These are phyloP conservation scores for Starmerella apis DNA, from an alignment of 805 yeast genomes.

Conservation along the genomic window DNA sequence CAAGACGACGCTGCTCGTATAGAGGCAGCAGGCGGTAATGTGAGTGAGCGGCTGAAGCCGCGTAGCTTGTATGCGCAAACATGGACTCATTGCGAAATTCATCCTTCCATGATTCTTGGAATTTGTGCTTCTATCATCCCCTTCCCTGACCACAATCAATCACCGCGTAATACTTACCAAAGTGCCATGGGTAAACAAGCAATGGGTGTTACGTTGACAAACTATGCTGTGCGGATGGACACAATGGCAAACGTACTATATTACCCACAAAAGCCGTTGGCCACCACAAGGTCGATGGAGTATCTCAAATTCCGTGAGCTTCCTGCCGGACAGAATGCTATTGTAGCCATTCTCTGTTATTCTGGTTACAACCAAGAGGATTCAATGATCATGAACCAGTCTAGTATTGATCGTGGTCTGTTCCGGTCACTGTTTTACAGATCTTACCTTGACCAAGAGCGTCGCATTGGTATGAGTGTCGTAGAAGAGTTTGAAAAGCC, in stretches of 20 bases:
- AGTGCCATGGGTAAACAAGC: constrained; percentile 99
- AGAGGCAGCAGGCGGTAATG: constrained; percentile 35
- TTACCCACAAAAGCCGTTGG: constrained; percentile 96
- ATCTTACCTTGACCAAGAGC: constrained; percentile 97
- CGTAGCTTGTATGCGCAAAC: constrained; percentile 55
- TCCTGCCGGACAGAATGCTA: constrained; percentile 98
- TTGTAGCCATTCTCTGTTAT: constrained; percentile 96
- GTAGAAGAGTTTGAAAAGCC: constrained; percentile 98
- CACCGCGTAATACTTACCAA: constrained; percentile 98
- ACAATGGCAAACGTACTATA: constrained; percentile 97
- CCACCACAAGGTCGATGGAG: constrained; percentile 97
- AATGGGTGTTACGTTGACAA: constrained; percentile 96
- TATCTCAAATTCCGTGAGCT: constrained; percentile 91
- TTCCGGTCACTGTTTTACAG: constrained; percentile 93
- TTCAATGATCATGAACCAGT: constrained; percentile 99
- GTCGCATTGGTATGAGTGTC: constrained; percentile 96
- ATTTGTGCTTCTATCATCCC: constrained; percentile 98
- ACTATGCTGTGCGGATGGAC: constrained; percentile 95
- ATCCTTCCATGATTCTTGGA: constrained; percentile 97
- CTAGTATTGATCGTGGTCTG: constrained; percentile 91
- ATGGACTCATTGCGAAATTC: constrained; percentile 97
- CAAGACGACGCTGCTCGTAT: constrained; percentile 8
- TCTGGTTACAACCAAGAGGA: constrained; percentile 99
- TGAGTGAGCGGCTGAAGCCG: constrained; percentile 79
- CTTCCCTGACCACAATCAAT: constrained; percentile 98